Evolutionary conservation across 352 stramenopile species (phyloP).

Genomic region (Globisporangium barbulae): DNA sequence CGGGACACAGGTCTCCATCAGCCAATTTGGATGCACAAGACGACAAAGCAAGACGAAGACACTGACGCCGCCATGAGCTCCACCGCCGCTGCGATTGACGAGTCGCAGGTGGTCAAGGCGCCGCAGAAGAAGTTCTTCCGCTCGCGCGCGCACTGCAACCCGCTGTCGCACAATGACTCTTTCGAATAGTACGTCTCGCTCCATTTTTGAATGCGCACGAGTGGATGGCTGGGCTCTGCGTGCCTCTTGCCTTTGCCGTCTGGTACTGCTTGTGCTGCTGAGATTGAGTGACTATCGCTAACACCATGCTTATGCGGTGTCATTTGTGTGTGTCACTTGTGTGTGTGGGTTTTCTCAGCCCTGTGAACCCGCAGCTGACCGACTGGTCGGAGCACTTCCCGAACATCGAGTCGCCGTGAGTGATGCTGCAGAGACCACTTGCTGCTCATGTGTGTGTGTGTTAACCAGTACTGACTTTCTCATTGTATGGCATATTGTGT

Average conservation of each 20-base stretch:
- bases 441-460: neutral
- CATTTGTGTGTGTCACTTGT: too few relatives aligned
- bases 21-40: conserved; percentile 4
- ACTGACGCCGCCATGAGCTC: conserved; percentile 11
- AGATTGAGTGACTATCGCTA: neutral
- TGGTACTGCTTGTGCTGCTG: neutral
- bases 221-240: neutral
- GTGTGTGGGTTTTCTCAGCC: conserved; percentile 32
- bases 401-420: conserved; percentile 69
- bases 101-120: conserved; percentile 36
- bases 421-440: neutral
- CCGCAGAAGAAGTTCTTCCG: conserved; percentile 97
- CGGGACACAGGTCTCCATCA: conserved; percentile 12
- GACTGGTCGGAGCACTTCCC: conserved; percentile 95
- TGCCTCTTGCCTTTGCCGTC: neutral
- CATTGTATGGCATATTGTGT: conserved; percentile 1
- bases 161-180: conserved; percentile 95
- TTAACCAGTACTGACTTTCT: neutral
- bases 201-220: neutral
- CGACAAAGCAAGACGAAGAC: neutral
- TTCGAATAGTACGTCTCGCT: conserved; percentile 88
- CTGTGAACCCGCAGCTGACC: conserved; percentile 81
- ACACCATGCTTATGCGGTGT: neutral
- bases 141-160: conserved; percentile 95
- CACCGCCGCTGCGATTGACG: conserved; percentile 13